Evolutionary conservation across 495 filamentous ascomycete species (phyloP), one percentile per base, ranked within the genome.

Genomic region (Barbatosphaeria neglecta): DNA sequence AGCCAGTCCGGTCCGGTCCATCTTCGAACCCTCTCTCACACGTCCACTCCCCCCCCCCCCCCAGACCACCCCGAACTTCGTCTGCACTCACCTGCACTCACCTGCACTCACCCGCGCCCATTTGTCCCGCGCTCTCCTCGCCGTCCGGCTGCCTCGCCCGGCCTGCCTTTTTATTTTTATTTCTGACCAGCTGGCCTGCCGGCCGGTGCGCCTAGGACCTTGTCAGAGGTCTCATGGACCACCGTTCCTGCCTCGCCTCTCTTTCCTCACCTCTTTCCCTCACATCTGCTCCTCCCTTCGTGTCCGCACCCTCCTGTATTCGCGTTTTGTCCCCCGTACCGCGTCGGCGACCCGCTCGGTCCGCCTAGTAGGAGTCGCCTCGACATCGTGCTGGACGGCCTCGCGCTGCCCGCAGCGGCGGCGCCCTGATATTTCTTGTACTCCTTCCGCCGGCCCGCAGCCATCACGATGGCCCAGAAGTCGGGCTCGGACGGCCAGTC

Each of bases 381-480:
- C 20, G 39, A 41, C 39, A 15, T 19, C 18, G 3, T 20, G 10
- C 3, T 19, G 16, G 9, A 40, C n/a, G n/a, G n/a, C 16, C 31
- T 35, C 13, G 31, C 3, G 13, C 13, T 15, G 31, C 6, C 13
- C 9, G 31, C 31, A 2, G 10, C 1, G 13, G 13, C 31, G 27
- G 27, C 27, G 8, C 27, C 27, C 9, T 31, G 9, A 10, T 13
- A 10, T 31, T 31, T 31, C 9, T 39, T 39, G 16, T 3, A 5
- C 28, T 39, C 22, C 46, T 22, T 41, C 38, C 46, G 24, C 38
- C 31, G 38, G 27, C 47, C 3, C 13, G 23, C 42, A 4, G 4
- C 16, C 43, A 16, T 25, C 44, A 42, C 44, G 54, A 56, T 62
- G 59, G 55, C 61, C 35, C 59, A 62, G 49, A 64, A 64, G 57